phyloP scores from a whole-genome alignment of 306 rosid genomes.

The Begonia loranthoides region DNA sequence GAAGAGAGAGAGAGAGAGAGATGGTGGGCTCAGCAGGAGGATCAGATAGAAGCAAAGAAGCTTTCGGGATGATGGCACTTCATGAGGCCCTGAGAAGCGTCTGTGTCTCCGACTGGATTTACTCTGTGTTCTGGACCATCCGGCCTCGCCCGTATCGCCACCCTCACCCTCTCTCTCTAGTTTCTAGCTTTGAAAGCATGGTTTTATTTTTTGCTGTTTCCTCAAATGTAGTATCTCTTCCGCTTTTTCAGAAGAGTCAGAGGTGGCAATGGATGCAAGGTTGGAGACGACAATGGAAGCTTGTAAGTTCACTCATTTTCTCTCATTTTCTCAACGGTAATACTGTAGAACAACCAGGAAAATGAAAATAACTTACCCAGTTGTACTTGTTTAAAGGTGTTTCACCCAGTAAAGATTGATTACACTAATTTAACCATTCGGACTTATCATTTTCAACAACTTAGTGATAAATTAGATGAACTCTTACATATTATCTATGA shows the following conservation, averaged over 20 bases:
- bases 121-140: constrained; percentile 99
- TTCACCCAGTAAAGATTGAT: too few relatives aligned
- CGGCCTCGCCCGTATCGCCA: constrained; percentile 93
- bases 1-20: constrained; percentile 14
- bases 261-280: constrained; percentile 99
- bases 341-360: too few relatives aligned
- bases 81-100: constrained; percentile 98
- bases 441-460: too few relatives aligned
- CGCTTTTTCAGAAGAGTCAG: constrained; percentile 60
- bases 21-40: constrained; percentile 99
- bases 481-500: too few relatives aligned
- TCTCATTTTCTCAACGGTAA: too few relatives aligned
- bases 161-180: constrained; percentile 1
- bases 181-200: constrained; percentile 8
- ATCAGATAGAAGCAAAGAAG: constrained; percentile 98
- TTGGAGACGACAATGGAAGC: constrained; percentile 96
- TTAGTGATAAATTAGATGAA: too few relatives aligned
- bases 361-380: too few relatives aligned
- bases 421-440: too few relatives aligned
- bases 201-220: constrained; percentile 10
- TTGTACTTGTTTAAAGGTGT: too few relatives aligned
- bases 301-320: constrained; percentile 34
- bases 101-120: constrained; percentile 93
- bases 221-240: constrained; percentile 17
- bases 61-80: constrained; percentile 99